These are phyloP conservation scores for Neurospora discreta DNA, from an alignment of 495 filamentous ascomycete genomes.

Conservation along the genomic window DNA sequence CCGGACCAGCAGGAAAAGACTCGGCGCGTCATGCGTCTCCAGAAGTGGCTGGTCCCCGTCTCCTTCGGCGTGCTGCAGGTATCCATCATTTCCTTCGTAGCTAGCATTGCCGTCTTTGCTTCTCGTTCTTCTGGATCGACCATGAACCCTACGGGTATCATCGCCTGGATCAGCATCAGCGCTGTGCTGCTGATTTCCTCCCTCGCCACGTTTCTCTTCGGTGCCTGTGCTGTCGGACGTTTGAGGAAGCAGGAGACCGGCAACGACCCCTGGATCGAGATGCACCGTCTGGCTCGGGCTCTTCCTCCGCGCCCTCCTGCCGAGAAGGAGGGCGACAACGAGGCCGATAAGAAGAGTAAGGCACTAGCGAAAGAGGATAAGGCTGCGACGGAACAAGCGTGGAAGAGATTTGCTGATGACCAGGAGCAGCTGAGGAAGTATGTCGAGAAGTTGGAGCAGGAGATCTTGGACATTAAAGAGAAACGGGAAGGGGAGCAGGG, in stretches of 20 bases:
- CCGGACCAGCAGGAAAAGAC: neutral
- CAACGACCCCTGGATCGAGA: constrained; percentile 13
- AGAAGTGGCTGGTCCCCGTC: neutral
- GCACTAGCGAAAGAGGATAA: neutral
- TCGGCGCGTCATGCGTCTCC: neutral
- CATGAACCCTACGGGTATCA: neutral
- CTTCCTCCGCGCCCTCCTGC: constrained; percentile 5
- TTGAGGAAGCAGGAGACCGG: neutral
- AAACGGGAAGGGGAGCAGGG: neutral
- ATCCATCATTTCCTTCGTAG: constrained; percentile 4
- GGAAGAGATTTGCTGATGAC: constrained; percentile 9
- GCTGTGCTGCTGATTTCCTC: constrained; percentile 1
- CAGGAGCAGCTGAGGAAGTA: constrained; percentile 8
- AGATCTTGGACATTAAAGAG: constrained; percentile 6
- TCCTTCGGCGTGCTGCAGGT: constrained; percentile 4
- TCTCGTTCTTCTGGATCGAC: constrained; percentile 1
- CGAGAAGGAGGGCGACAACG: neutral
- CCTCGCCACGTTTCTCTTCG: neutral
- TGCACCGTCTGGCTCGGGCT: constrained; percentile 6
- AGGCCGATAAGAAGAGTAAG: neutral
- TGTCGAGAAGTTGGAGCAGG: constrained; percentile 12
- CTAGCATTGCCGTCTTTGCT: constrained; percentile 6
- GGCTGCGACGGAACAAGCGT: constrained; percentile 1
- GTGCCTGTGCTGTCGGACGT: neutral
- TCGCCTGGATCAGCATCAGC: constrained; percentile 5